Percentiles rank a stretch among this genome's conserved stretches.
phyloP scores from a whole-genome alignment of 441 rosid species.

The Euphorbia schlechtendalii region DNA sequence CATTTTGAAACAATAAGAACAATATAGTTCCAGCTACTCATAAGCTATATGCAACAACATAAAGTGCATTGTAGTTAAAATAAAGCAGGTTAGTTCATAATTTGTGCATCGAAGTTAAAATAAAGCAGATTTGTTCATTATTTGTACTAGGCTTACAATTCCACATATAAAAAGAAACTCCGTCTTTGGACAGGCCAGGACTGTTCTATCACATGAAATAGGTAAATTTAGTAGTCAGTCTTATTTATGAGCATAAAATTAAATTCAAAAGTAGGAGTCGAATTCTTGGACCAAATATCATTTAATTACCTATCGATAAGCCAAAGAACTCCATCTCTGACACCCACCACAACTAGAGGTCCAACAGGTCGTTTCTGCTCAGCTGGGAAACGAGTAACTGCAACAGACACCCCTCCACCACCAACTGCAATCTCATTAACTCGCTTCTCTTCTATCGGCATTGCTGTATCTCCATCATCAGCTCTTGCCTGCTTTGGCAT shows the following conservation, averaged over 20 bases:
- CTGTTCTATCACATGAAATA: neutral
- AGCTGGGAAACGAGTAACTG: constrained; percentile 92
- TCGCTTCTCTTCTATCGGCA: constrained; percentile 67
- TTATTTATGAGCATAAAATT: neutral
- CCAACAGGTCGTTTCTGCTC: constrained; percentile 98
- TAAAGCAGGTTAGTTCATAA: neutral
- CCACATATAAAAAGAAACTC: neutral
- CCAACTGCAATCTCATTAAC: constrained; percentile 94
- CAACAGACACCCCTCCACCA: constrained; percentile 98
- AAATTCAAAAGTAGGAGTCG: neutral
- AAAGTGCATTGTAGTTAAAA: neutral
- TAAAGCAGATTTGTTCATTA: neutral
- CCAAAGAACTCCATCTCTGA: constrained; percentile 99
- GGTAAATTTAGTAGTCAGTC: neutral
- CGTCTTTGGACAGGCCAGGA: neutral
- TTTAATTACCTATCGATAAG: constrained; percentile 81
- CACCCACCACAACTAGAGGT: constrained; percentile 90
- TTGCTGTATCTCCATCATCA: constrained; percentile 63
- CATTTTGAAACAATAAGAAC: neutral
- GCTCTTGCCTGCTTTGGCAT: constrained; percentile 73
- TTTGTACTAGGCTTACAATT: neutral
- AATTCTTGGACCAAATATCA: neutral
- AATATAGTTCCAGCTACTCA: no score
- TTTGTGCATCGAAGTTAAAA: neutral
- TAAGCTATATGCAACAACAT: no score